These are phyloP conservation scores for Yamadazyma diddensiae DNA, from an alignment of 1,139 yeast species.

Conservation along the genomic window DNA sequence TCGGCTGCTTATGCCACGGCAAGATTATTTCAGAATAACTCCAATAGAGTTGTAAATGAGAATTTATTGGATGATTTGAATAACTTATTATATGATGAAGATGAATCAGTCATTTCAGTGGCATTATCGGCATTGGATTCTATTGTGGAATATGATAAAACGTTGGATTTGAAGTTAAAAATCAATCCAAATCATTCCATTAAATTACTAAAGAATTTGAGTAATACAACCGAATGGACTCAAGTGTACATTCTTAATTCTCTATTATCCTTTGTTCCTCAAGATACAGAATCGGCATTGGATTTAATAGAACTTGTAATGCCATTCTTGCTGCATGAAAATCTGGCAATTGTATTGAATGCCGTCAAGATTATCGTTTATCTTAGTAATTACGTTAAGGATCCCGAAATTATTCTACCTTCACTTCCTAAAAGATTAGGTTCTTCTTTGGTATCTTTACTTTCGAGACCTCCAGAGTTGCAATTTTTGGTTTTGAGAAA, in stretches of 20 bases:
- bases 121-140: conserved; percentile 69
- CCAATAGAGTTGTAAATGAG: conserved; percentile 41
- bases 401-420: conserved; percentile 45
- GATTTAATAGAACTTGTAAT: conserved; percentile 63
- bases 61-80: conserved; percentile 56
- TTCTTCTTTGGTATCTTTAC: conserved; percentile 64
- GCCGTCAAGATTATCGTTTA: conserved; percentile 72
- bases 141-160: conserved; percentile 56
- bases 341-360: conserved; percentile 78
- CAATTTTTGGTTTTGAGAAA: conserved; percentile 83
- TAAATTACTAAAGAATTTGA: conserved; percentile 46
- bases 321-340: conserved; percentile 78
- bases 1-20: conserved; percentile 72
- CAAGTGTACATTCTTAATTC: conserved; percentile 71
- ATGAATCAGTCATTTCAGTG: conserved; percentile 65
- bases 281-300: conserved; percentile 61
- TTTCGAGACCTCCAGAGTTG: conserved; percentile 78
- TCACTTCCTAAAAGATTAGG: conserved; percentile 62
- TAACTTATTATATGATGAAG: conserved; percentile 53
- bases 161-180: conserved; percentile 43
- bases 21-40: conserved; percentile 59
- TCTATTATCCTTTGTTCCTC: conserved; percentile 70
- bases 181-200: conserved; percentile 58
- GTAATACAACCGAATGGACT: conserved; percentile 75
- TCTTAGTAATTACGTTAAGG: conserved; percentile 62